Evolutionary conservation across 2,329 filamentous ascomycete genomes (phyloP), one percentile per base, ranked within the genome.

Genomic region (Calonectria leucothoes): DNA sequence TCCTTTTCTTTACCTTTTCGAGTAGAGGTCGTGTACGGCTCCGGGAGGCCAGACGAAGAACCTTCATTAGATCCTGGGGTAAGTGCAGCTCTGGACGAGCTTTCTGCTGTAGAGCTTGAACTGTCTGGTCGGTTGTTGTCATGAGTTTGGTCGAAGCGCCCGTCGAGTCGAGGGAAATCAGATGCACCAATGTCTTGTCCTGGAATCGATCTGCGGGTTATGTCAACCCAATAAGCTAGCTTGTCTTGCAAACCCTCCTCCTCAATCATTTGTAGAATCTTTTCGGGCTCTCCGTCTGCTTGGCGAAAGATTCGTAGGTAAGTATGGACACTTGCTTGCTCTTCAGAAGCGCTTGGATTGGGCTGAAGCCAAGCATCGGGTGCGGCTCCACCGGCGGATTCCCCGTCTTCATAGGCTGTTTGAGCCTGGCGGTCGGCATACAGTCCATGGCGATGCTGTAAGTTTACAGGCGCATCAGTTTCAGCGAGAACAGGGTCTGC

Each of bases 201-300:
- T 11, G 64, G 69, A 52, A 79, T 74, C 82, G 79, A 78, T 51
- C 77, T 77, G 6, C 78, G 86, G 74, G 91, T 90, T 29, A 90
- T 85, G 37, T 88, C 86, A 14, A 93, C 87, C 86, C 92, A 91
- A 81, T 91, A 91, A 14, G 86, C 85, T 39, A 94, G 86, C 64
- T 89, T 88, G 14, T 91, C 89, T 69, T 90, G 87, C 2, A 91
- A 86, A 6, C 89, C 87, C 77, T 93, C 91, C 45, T 91, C 88
- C 48, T 89, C 88, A 37, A 93, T 91, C 27, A 94, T 91, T 49
- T 87, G 85, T 4, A 93, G 76, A 31, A 94, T 91, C 72, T 87
- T 88, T 42, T 89, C 86, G 0, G 88, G 88, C 76, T 93, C 88
- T 6, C 92, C 92, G 52, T 88, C 87, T 1, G 91, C 91, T 69